Conservation (phyloP, 495 filamentous ascomycete species). For the Penicillium salamii region DNA sequence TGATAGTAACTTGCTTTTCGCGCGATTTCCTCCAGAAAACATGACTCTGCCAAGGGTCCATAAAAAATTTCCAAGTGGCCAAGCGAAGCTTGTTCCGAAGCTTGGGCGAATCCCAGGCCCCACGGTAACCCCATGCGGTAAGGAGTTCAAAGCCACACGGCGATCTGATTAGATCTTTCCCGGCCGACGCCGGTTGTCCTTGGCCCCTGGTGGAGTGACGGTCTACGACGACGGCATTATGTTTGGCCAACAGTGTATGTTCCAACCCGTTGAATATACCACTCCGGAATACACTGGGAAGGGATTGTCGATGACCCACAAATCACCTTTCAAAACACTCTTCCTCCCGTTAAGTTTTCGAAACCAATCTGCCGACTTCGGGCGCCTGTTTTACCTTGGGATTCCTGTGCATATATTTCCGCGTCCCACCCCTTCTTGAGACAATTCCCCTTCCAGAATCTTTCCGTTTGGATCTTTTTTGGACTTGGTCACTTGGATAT, state of each 20-base stretch:
- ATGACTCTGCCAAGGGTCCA: conserved; percentile 2
- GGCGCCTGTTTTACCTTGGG: conserved; percentile 6
- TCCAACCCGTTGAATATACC: not conserved
- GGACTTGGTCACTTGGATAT: not conserved
- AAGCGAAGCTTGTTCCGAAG: conserved; percentile 11
- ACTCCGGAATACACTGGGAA: not conserved
- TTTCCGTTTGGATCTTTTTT: not conserved
- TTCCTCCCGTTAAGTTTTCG: not conserved
- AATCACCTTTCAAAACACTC: not conserved
- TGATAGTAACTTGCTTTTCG: conserved; percentile 6
- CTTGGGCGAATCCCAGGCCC: conserved; percentile 1
- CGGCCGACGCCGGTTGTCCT: conserved; percentile 1
- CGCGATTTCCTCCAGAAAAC: not conserved
- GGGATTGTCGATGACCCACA: conserved; percentile 5
- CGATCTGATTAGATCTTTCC: conserved; percentile 16
- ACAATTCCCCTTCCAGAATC: not conserved
- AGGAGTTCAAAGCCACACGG: conserved; percentile 1
- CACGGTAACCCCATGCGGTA: not conserved
- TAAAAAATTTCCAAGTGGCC: conserved; percentile 13
- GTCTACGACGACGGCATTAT: not conserved
- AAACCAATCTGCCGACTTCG: conserved; percentile 10
- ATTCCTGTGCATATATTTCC: not conserved
- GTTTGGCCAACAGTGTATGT: not conserved
- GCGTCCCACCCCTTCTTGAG: not conserved
- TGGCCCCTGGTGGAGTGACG: conserved; percentile 1